Percentiles rank a stretch among this genome's conserved stretches.
Conservation (phyloP, 192 early-diverging fungal species). For the Backusella tuberculispora region DNA sequence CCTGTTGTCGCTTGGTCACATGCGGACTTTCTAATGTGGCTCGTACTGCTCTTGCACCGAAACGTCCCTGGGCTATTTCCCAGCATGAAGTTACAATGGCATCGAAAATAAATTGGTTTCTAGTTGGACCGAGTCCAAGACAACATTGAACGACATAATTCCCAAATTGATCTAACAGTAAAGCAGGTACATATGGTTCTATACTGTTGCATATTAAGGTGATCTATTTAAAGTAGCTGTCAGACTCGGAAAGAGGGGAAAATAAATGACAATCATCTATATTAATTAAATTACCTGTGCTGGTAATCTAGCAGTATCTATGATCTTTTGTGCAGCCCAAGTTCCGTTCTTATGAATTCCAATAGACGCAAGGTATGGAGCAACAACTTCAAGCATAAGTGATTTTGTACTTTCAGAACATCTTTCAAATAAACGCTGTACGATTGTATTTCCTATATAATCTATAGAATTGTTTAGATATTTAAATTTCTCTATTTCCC, state of each 20-base stretch:
- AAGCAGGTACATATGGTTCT: constrained; percentile 75
- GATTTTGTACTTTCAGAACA: constrained; percentile 68
- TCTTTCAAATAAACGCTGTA: constrained; percentile 92
- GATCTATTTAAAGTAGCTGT: constrained; percentile 19
- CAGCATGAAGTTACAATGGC: constrained; percentile 85
- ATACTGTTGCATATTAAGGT: constrained; percentile 61
- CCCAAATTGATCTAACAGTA: constrained; percentile 96
- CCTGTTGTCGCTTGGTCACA: constrained; percentile 81
- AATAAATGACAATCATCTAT: neutral
- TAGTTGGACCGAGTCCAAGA: constrained; percentile 74
- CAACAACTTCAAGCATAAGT: constrained; percentile 75
- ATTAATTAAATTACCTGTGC: constrained; percentile 51
- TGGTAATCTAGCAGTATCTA: constrained; percentile 81
- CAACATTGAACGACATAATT: constrained; percentile 99
- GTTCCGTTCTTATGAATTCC: constrained; percentile 99
- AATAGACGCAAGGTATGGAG: constrained; percentile 85
- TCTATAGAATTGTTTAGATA: constrained; percentile 60
- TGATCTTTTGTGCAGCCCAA: constrained; percentile 97
- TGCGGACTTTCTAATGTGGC: constrained; percentile 89
- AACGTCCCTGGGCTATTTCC: constrained; percentile 91
- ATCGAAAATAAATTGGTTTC: constrained; percentile 96
- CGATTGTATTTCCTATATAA: constrained; percentile 96
- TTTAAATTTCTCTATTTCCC: too few relatives aligned
- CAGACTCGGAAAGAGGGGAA: neutral
- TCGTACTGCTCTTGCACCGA: constrained; percentile 94